Conservation (phyloP, 257 asterid species). For the Gentiana straminea region DNA sequence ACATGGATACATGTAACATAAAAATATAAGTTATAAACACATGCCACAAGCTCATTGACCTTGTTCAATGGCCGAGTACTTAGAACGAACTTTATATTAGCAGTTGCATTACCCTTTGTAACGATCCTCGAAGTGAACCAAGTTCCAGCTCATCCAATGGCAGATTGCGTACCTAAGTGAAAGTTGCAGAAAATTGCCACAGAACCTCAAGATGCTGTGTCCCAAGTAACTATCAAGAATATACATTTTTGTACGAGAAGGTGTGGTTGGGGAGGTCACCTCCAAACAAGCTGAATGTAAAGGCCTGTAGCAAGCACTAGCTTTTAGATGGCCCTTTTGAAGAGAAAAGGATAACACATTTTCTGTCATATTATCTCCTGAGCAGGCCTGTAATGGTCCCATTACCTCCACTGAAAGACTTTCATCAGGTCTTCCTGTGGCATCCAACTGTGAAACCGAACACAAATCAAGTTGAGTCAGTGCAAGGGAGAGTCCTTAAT, state of each 20-base stretch:
- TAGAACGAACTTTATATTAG: not conserved
- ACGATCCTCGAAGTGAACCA: slow-evolving; percentile 92
- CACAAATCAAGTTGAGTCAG: slow-evolving; percentile 9
- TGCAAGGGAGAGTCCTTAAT: not conserved
- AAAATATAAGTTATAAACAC: too few species aligned
- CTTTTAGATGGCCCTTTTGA: slow-evolving; percentile 96
- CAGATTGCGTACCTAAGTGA: slow-evolving; percentile 69
- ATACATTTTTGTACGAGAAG: not conserved
- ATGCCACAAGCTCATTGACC: too few species aligned
- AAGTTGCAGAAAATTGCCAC: slow-evolving; percentile 15
- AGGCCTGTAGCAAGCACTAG: slow-evolving; percentile 69
- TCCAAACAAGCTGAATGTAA: slow-evolving; percentile 82
- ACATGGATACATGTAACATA: too few species aligned
- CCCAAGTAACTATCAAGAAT: not conserved
- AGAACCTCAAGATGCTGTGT: slow-evolving; percentile 1
- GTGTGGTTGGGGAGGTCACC: slow-evolving; percentile 24
- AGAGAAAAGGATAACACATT: slow-evolving; percentile 77
- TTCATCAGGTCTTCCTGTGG: slow-evolving; percentile 97
- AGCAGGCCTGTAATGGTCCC: slow-evolving; percentile 74
- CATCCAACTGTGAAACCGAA: slow-evolving; percentile 67
- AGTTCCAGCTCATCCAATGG: slow-evolving; percentile 98
- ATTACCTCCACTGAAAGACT: slow-evolving; percentile 77
- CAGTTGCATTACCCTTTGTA: slow-evolving; percentile 60
- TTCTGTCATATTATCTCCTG: slow-evolving; percentile 73
- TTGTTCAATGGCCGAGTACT: too few species aligned